Percentiles rank a stretch among this genome's conserved stretches.
Evolutionary conservation across 768 basidiomycete species (phyloP).

Genomic region (Termitomyces sp.): DNA sequence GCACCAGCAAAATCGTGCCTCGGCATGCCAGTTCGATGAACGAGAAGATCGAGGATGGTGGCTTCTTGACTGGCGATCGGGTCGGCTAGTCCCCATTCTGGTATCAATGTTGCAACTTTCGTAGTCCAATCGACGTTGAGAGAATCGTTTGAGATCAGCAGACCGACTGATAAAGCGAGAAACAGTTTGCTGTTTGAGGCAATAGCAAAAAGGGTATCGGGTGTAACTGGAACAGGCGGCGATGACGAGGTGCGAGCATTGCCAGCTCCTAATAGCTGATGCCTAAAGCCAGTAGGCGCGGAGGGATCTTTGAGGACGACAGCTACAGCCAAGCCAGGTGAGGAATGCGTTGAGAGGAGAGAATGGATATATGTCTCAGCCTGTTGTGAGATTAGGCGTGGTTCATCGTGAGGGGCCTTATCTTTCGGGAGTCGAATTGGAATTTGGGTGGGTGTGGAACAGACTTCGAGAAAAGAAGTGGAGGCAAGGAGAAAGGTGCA

Average conservation of each 20-base stretch:
- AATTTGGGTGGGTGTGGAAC: neutral
- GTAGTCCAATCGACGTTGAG: constrained; percentile 38
- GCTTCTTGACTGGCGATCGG: constrained; percentile 32
- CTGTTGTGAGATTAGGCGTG: constrained; percentile 3
- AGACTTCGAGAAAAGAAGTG: neutral
- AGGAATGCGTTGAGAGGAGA: constrained; percentile 34
- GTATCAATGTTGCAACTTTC: constrained; percentile 34
- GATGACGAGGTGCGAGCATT: constrained; percentile 27
- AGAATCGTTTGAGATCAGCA: constrained; percentile 38
- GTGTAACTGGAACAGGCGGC: constrained; percentile 30
- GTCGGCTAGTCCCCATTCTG: constrained; percentile 41
- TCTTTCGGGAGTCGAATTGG: neutral
- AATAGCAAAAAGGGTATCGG: constrained; percentile 44
- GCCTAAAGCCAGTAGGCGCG: constrained; percentile 31
- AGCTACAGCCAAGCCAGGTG: constrained; percentile 39
- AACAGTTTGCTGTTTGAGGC: constrained; percentile 46
- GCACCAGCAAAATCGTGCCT: constrained; percentile 39
- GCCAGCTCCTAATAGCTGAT: constrained; percentile 40
- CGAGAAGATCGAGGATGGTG: constrained; percentile 40
- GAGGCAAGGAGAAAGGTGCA: neutral
- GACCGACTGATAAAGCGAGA: constrained; percentile 35
- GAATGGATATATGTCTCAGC: constrained; percentile 12
- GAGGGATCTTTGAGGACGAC: constrained; percentile 34
- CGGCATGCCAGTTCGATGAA: constrained; percentile 46
- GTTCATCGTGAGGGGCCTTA: neutral